Base-by-base conservation (phyloP, 768 basidiomycete genomes). In the Russula vinacea region DNA sequence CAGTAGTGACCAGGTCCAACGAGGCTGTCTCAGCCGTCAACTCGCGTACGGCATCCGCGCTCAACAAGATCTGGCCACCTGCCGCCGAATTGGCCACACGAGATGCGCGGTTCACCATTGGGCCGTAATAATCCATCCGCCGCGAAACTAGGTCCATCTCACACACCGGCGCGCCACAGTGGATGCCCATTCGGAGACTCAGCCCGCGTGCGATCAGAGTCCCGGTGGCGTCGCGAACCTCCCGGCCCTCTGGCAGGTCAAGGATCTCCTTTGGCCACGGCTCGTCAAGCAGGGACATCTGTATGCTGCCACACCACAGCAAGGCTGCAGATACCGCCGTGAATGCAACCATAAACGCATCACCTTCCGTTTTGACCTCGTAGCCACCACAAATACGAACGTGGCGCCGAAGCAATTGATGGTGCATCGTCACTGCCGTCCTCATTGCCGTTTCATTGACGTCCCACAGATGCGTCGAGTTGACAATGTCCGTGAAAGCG, bases 321-420 rank as follows among this genome's bases (percentile, higher is more conserved):
- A 98, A 76, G 0, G 93, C 97, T 0, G 90, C 82, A 2, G 93
- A 80, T 14, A 93, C 84, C 2, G 87, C 91, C 2, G 92, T 90
- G 82, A 99, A 99, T 24, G 96, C 93, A 58, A 94, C 94, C 91
- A 99, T 95, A 80, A 99, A 99, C 0, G 96, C 87, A 71, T 98
- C 97, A 33, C 97, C 97, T 86, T 99, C 97, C 13, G 97, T 99
- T 77, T 99, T 99, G 71, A 98, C 96, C 76, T 98, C 94, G 74
- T 98, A 99, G 1, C 97, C 97, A 33, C 94, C 94, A 70, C 94
- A 95, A 47, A 89, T 80, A 33, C 96, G 85, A 37, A 98, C 78
- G 65, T 89, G 87, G 7, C 95, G 83, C 24, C 97, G 86, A 52
- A 98, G 81, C 26, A 98, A 80, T 56, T 78, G 81, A 73, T 98